Conservation (phyloP, 2,329 filamentous ascomycete species). For the Cladosporium sp. region DNA sequence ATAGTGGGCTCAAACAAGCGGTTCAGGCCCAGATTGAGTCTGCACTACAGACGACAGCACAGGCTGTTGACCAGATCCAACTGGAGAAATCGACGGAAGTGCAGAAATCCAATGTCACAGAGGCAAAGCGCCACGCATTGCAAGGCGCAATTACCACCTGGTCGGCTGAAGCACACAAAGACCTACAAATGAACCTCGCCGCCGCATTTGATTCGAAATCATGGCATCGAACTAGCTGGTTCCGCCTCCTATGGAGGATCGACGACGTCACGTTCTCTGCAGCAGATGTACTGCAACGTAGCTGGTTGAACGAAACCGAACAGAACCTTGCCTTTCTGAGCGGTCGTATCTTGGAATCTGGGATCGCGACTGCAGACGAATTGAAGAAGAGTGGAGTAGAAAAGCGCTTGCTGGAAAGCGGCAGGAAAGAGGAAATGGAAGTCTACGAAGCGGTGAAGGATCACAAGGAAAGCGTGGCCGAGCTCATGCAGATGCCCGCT, state of each 20-base stretch:
- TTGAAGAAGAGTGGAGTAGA: slow-evolving; percentile 15
- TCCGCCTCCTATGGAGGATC: slow-evolving; percentile 91
- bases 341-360: slow-evolving; percentile 65
- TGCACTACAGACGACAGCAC: slow-evolving; percentile 40
- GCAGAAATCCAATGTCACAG: slow-evolving; percentile 30
- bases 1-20: slow-evolving; percentile 54
- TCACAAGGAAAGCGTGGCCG: slow-evolving; percentile 21
- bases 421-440: slow-evolving; percentile 10
- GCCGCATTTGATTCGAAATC: slow-evolving; percentile 66
- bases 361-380: slow-evolving; percentile 34
- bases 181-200: slow-evolving; percentile 74
- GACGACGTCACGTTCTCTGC: slow-evolving; percentile 85
- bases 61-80: slow-evolving; percentile 1
- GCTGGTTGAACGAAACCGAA: slow-evolving; percentile 74
- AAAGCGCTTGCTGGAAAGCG: slow-evolving; percentile 2
- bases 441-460: slow-evolving; percentile 9
- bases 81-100: slow-evolving; percentile 1
- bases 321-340: slow-evolving; percentile 75
- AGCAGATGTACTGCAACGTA: slow-evolving; percentile 66
- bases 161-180: slow-evolving; percentile 74
- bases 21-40: slow-evolving; percentile 62
- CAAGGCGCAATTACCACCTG: slow-evolving; percentile 58
- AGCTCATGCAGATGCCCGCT: slow-evolving; percentile 24
- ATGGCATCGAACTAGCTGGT: slow-evolving; percentile 83
- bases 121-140: slow-evolving; percentile 43